Percentiles rank a stretch among this genome's conserved stretches.
Evolutionary conservation across 2,329 filamentous ascomycete genomes (phyloP).

Genomic region (Penicillium vulpinum): DNA sequence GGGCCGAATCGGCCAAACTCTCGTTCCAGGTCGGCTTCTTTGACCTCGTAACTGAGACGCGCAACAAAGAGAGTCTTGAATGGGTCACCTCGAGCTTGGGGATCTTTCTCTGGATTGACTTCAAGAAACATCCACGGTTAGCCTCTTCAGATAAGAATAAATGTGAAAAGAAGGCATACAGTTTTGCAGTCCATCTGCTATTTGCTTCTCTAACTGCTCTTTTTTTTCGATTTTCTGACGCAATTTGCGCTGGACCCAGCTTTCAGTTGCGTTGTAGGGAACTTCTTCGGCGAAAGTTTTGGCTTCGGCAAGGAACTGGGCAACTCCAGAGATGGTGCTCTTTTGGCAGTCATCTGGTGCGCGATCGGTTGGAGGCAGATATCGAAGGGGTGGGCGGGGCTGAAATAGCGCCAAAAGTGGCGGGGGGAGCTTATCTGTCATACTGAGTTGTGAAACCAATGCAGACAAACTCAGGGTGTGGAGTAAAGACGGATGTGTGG

Average conservation of each 20-base stretch:
- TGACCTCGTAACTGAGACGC: conserved; percentile 83
- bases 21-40: conserved; percentile 84
- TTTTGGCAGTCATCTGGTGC: conserved; percentile 80
- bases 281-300: conserved; percentile 77
- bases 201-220: conserved; percentile 62
- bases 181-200: conserved; percentile 63
- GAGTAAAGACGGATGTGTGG: conserved; percentile 17
- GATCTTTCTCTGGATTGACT: conserved; percentile 83
- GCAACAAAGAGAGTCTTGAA: conserved; percentile 95
- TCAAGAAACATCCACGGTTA: conserved; percentile 14
- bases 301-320: conserved; percentile 70
- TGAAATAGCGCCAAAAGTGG: conserved; percentile 93
- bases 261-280: conserved; percentile 79
- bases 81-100: conserved; percentile 86
- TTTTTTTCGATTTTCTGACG: conserved; percentile 80
- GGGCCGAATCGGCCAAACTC: conserved; percentile 93
- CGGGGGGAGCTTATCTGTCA: conserved; percentile 96
- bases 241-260: conserved; percentile 86
- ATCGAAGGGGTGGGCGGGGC: conserved; percentile 87
- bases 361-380: conserved; percentile 78
- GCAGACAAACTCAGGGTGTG: conserved; percentile 17
- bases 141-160: not conserved
- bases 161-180: conserved; percentile 51
- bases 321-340: conserved; percentile 70
- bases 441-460: conserved; percentile 45